A percentile compares a stretch with the other conserved stretches of the same genome.
Evolutionary conservation across 192 early-diverging fungal species (phyloP).

Genomic region (Podila minutissima): DNA sequence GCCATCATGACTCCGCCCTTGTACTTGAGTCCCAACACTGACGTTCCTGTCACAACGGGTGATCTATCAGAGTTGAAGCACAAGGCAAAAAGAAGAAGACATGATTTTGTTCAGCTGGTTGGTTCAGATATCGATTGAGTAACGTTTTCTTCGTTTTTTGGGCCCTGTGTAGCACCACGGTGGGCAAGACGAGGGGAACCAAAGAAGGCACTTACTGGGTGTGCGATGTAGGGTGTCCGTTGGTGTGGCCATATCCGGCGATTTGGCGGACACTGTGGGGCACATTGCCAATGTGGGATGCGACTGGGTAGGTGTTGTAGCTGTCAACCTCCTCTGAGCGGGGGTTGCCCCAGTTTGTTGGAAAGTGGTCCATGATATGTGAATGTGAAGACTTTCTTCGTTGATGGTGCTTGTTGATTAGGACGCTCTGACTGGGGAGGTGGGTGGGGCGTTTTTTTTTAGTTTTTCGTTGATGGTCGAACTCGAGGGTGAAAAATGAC

Average conservation of each 20-base stretch:
- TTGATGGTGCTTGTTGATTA: no score
- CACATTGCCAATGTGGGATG: conserved; percentile 50
- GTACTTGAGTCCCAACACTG: conserved; percentile 93
- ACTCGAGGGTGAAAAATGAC: no score
- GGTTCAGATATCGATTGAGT: background rate
- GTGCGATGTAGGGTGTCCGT: conserved; percentile 61
- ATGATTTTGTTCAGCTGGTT: background rate
- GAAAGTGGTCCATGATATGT: conserved; percentile 75
- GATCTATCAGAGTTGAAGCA: conserved; percentile 48
- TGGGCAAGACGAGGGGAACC: background rate
- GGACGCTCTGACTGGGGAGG: no score
- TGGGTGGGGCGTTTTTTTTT: no score
- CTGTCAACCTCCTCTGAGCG: conserved; percentile 64
- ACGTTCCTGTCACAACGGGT: conserved; percentile 94
- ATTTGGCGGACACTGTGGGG: conserved; percentile 62
- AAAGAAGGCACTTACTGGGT: conserved; percentile 61
- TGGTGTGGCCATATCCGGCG: conserved; percentile 55
- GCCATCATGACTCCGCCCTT: conserved; percentile 98
- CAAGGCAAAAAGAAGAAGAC: background rate
- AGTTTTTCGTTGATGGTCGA: no score
- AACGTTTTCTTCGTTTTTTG: no score
- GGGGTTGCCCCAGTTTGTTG: conserved; percentile 82
- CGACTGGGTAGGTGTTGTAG: conserved; percentile 59
- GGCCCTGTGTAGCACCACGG: background rate
- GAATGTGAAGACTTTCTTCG: no score